phyloP scores from a whole-genome alignment of 2,329 filamentous ascomycete genomes.

The Pezicula carpinea region DNA sequence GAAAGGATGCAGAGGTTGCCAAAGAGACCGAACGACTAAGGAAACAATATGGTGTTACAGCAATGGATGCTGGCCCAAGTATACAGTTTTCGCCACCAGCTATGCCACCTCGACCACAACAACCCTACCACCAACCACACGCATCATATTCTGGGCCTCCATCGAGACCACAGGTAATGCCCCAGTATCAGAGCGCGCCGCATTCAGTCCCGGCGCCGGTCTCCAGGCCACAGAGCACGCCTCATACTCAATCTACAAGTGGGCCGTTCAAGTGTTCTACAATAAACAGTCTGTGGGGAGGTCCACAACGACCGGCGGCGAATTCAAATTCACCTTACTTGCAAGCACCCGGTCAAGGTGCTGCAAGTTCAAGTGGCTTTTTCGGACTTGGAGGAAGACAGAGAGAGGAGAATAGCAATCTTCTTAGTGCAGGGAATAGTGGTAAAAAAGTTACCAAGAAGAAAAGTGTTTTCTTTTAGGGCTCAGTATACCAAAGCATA shows the following conservation, averaged over 20 bases:
- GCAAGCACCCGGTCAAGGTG: constrained; percentile 21
- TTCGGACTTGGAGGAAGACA: constrained; percentile 27
- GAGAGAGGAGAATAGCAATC: constrained; percentile 12
- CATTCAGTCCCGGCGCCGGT: constrained; percentile 21
- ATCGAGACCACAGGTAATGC: constrained; percentile 7
- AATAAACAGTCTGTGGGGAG: constrained; percentile 4
- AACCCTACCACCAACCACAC: neutral
- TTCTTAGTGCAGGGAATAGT: constrained; percentile 19
- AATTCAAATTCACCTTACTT: constrained; percentile 19
- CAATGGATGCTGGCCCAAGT: constrained; percentile 1
- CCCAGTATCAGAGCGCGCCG: constrained; percentile 22
- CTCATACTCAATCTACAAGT: neutral
- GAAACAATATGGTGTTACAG: constrained; percentile 53
- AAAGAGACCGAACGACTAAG: constrained; percentile 79
- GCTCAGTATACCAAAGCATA: constrained; percentile 4
- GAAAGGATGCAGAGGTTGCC: constrained; percentile 57
- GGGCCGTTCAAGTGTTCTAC: constrained; percentile 5
- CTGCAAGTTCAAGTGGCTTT: constrained; percentile 41
- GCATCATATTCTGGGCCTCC: constrained; percentile 2
- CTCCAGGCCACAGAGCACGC: constrained; percentile 23
- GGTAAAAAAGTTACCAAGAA: constrained; percentile 30
- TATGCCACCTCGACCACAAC: constrained; percentile 12
- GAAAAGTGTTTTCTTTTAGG: constrained; percentile 25
- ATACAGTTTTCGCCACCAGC: constrained; percentile 13
- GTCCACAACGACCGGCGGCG: constrained; percentile 1